Base-by-base conservation (phyloP, 2,329 filamentous ascomycete genomes). In the Chrysosporium keratinophilum region DNA sequence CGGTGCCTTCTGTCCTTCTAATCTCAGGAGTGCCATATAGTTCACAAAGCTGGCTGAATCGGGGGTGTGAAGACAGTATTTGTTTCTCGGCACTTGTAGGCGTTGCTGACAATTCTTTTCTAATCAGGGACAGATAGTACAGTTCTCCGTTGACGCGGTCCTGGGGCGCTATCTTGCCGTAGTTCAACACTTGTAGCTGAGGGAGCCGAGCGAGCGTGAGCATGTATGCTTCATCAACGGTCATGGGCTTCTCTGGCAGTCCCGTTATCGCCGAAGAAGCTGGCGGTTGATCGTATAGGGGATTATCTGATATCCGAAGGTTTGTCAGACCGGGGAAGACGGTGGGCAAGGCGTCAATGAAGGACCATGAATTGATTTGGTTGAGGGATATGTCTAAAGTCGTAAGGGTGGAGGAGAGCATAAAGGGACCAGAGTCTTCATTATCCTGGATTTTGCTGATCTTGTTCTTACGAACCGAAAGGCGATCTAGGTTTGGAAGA, bases 91-190 rank as follows among this genome's bases (percentile, higher is more conserved):
- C 78, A 6, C 57, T 58, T 46, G 61, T 57, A 0, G 68, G 62
- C 2, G 57, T 65, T 5, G 65, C 67, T 20, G 68, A 70, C n/a
- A 96, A 74, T 65, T 93, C 87, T 58, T 82, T 83, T 10, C 80
- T 86, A 55, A 96, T 93, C 52, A 86, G 80, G 0, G 84, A 87
- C 10, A 97, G 80, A 67, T 98, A 98, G 67, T 95, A 98, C 63
- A 91, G 84, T 62, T 97, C 93, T 3, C 89, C 89, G 63, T 97
- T 93, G 52, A 81, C 77, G 15, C 91, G 82, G 66, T 97, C 90
- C 41, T 84, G 80, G 1, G 75, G 61, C 0, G 82, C 83, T 60
- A 97, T 83, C 14, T 74, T 72, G 58, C 82, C 70, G 59, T 71
- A 73, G 56, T 75, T 74, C 15, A 96, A 77, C 0, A 74, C 76